phyloP scores from a whole-genome alignment of 805 yeast genomes.

The Cyberlindnera xishuangbannaensis region DNA sequence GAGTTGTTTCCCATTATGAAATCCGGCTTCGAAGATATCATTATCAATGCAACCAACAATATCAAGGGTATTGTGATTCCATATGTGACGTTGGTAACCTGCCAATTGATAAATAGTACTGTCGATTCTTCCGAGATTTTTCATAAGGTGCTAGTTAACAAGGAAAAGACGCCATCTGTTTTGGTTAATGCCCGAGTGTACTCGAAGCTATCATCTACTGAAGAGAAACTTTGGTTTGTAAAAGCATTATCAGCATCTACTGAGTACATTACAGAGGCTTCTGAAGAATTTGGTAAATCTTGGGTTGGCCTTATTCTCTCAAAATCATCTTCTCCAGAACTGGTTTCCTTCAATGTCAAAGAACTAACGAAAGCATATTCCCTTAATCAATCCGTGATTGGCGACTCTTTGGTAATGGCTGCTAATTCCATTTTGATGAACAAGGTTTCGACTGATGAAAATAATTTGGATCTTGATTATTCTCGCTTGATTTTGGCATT shows the following conservation, averaged over 20 bases:
- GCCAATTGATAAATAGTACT: constrained; percentile 21
- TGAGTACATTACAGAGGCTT: constrained; percentile 15
- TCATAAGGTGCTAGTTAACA: constrained; percentile 29
- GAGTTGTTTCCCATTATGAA: constrained; percentile 24
- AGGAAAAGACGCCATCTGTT: constrained; percentile 43
- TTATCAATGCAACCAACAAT: constrained; percentile 46
- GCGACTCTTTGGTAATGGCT: constrained; percentile 40
- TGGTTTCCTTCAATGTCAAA: constrained; percentile 9
- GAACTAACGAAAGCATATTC: constrained; percentile 30
- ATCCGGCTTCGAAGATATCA: constrained; percentile 37
- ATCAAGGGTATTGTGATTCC: constrained; percentile 41
- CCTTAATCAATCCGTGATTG: constrained; percentile 33
- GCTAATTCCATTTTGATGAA: constrained; percentile 27
- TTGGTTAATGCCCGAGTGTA: constrained; percentile 42
- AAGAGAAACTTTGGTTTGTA: constrained; percentile 49
- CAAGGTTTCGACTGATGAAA: constrained; percentile 6
- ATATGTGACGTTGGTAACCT: constrained; percentile 38
- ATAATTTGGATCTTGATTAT: constrained; percentile 21
- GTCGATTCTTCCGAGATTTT: constrained; percentile 27
- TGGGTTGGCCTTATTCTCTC: constrained; percentile 47
- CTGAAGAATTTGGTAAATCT: constrained; percentile 31
- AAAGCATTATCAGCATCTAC: constrained; percentile 37
- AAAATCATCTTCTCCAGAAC: constrained; percentile 16
- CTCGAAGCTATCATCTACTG: constrained; percentile 39
- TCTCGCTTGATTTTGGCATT: constrained; percentile 33